phyloP scores from a whole-genome alignment of 352 stramenopile species.

The Pythium scleroteichum region DNA sequence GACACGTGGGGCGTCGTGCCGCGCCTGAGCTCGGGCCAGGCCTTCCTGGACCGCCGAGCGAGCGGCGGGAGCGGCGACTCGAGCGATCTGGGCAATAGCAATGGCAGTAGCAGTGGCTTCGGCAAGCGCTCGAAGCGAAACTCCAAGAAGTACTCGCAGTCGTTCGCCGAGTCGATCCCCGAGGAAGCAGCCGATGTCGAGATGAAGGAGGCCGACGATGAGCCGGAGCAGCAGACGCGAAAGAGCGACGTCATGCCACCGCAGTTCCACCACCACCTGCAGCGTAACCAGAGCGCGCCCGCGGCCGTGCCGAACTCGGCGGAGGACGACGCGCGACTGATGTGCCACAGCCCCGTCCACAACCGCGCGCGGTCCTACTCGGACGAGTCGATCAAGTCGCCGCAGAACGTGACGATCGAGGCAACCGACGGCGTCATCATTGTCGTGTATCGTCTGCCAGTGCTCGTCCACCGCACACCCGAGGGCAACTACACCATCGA shows the following conservation, averaged over 20 bases:
- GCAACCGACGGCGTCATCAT: slow-evolving; percentile 96
- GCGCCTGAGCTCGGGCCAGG: slow-evolving; percentile 80
- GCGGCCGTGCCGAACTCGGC: slow-evolving; percentile 13
- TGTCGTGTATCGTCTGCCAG: slow-evolving; percentile 95
- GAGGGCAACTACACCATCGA: slow-evolving; percentile 82
- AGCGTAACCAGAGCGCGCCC: slow-evolving; percentile 29
- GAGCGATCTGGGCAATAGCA: slow-evolving; percentile 36
- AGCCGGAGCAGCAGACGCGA: slow-evolving; percentile 13
- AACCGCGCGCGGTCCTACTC: slow-evolving; percentile 52
- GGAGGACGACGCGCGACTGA: slow-evolving; percentile 25
- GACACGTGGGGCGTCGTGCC: slow-evolving; percentile 64
- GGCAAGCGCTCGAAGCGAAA: slow-evolving; percentile 22
- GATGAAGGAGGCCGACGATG: slow-evolving; percentile 35
- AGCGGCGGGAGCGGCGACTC: slow-evolving; percentile 30
- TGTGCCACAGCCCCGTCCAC: slow-evolving; percentile 42
- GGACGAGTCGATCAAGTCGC: slow-evolving; percentile 60
- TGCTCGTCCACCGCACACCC: slow-evolving; percentile 82
- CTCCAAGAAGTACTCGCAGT: slow-evolving; percentile 25
- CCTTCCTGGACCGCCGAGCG: slow-evolving; percentile 76
- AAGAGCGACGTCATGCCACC: slow-evolving; percentile 18
- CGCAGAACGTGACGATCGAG: slow-evolving; percentile 89
- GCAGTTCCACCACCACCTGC: slow-evolving; percentile 23
- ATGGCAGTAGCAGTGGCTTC: background rate
- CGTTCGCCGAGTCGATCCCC: slow-evolving; percentile 52
- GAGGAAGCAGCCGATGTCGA: slow-evolving; percentile 44